Evolutionary conservation across 2,329 filamentous ascomycete genomes (phyloP).

Genomic region (Colletotrichum paranaense): DNA sequence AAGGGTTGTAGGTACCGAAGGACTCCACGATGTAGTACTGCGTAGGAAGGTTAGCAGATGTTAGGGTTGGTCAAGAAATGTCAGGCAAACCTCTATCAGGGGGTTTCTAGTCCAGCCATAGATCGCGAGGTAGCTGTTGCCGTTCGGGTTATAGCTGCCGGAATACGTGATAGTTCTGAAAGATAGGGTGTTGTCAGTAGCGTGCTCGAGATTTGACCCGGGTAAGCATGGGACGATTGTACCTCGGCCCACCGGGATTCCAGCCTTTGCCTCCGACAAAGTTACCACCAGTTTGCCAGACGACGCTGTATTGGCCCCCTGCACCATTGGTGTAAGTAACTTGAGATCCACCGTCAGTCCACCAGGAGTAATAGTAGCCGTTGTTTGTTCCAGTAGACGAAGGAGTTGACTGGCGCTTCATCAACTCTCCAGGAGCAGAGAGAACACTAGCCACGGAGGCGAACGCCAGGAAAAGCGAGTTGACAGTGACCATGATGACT

Average conservation of each 20-base stretch:
- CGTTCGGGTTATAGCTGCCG: slow-evolving; percentile 50
- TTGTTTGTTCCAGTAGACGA: slow-evolving; percentile 49
- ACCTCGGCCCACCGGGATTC: slow-evolving; percentile 63
- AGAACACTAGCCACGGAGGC: background rate
- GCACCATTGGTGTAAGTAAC: slow-evolving; percentile 56
- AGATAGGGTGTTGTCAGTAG: rapidly evolving
- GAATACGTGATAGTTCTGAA: slow-evolving; percentile 46
- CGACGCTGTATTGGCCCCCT: slow-evolving; percentile 55
- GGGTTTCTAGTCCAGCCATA: slow-evolving; percentile 52
- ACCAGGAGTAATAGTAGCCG: slow-evolving; percentile 62
- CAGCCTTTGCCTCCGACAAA: slow-evolving; percentile 70
- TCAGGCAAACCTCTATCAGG: slow-evolving; percentile 7
- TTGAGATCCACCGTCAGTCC: slow-evolving; percentile 56
- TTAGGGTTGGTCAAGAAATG: rapidly evolving
- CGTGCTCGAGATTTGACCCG: background rate
- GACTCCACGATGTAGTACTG: slow-evolving; percentile 32
- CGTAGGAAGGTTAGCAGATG: rapidly evolving
- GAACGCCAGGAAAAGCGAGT: slow-evolving; percentile 2
- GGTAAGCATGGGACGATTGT: slow-evolving; percentile 33
- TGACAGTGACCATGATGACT: slow-evolving; percentile 19
- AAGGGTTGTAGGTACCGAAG: slow-evolving; percentile 35
- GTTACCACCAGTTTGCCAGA: slow-evolving; percentile 60
- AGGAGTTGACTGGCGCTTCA: slow-evolving; percentile 43
- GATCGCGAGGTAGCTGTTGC: slow-evolving; percentile 51
- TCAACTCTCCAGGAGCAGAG: slow-evolving; percentile 9